Evolutionary conservation across 2,329 filamentous ascomycete genomes (phyloP).

Genomic region (Alternaria alternata): DNA sequence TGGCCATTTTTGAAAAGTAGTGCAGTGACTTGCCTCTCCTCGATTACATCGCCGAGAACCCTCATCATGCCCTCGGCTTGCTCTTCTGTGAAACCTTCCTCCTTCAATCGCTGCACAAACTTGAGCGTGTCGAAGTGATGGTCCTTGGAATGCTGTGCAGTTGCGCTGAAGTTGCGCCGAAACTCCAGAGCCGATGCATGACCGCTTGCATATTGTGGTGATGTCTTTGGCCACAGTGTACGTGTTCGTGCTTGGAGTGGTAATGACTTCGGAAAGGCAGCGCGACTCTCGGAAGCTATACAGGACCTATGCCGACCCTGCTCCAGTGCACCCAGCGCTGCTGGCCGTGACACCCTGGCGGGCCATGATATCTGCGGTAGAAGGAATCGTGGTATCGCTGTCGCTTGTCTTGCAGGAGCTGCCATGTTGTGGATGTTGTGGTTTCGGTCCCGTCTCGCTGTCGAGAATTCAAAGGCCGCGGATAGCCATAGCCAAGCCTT

Average conservation of each 20-base stretch:
- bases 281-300: conserved; percentile 24
- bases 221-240: conserved; percentile 13
- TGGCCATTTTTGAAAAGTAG: not conserved
- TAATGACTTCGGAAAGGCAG: conserved; percentile 14
- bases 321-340: conserved; percentile 20
- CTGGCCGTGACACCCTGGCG: conserved; percentile 34
- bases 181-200: conserved; percentile 13
- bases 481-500: conserved; percentile 22
- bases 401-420: conserved; percentile 29
- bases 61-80: conserved; percentile 99
- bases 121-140: conserved; percentile 99
- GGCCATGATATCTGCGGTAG: conserved; percentile 50
- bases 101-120: conserved; percentile 88
- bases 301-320: conserved; percentile 26
- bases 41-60: conserved; percentile 93
- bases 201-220: conserved; percentile 10
- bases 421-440: conserved; percentile 38
- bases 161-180: conserved; percentile 69
- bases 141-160: conserved; percentile 69
- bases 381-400: conserved; percentile 50
- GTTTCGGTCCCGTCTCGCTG: conserved; percentile 13
- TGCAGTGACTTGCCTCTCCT: conserved; percentile 75
- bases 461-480: conserved; percentile 18
- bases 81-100: conserved; percentile 93
- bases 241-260: conserved; percentile 17